Evolutionary conservation across 1,139 yeast species (phyloP), one percentile per base, ranked within the genome.

Genomic region (Candida dubliniensis): DNA sequence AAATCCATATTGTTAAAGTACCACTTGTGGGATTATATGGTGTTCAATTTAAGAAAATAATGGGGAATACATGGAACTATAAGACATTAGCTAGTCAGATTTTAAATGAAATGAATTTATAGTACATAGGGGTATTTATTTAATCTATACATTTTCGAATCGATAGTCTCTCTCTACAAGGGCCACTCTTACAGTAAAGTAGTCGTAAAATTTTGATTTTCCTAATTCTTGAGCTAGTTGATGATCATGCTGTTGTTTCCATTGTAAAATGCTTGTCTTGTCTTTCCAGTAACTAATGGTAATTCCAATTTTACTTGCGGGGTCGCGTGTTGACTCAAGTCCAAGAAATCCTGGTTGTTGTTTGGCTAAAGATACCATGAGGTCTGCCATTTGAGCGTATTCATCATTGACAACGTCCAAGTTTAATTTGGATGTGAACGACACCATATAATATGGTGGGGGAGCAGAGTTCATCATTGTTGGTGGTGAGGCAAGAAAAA

Each of bases 61-160:
- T 87, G 47, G 99, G 99, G 56, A 90, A 93, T 63, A 88, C 97
- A 2, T 91, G 98, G 98, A 81, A 87, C 67, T 91, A 91, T 67
- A 91, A 91, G 69, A 84, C 90, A n/a, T 72, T 91, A 62, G 98
- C 97, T 2, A 84, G 95, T 47, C 89, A 84, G 63, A 85, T 91
- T 40, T 77, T 91, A 66, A 78, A 79, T 49, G 93, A 88, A 57
- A 74, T 91, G 64, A 84, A 86, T 56, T 71, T 90, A 56, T 85
- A 51, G 36, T 33, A 31, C 25, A 13, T 36, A 26, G 8, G 7
- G 33, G 32, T 25, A n/a, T 31, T 42, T 36, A 18, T 36, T 24
- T 33, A n/a, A 23, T 10, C 23, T 33, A 40, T 18, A 8, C 33
- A 11, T 4, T 7, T 36, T 25, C 39, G 31, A 47, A 47, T 10